Conservation (phyloP, 192 early-diverging fungal species). For the Physocladia obscura region DNA sequence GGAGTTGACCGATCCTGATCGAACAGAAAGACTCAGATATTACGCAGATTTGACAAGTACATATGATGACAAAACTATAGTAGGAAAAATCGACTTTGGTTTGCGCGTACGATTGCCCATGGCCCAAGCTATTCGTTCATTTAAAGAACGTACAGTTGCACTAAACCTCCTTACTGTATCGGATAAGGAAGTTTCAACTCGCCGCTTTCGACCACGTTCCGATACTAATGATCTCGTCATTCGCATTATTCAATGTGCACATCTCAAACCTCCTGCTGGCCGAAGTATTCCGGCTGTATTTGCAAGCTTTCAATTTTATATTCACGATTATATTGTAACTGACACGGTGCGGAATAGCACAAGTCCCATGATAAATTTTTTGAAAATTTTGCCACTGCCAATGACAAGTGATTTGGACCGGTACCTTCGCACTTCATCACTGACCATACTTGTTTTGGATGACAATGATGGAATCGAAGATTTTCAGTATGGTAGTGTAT, state of each 20-base stretch:
- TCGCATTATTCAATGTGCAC: constrained; percentile 26
- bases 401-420: constrained; percentile 47
- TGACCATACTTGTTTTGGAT: constrained; percentile 40
- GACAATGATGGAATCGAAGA: constrained; percentile 40
- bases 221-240: constrained; percentile 43
- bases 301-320: constrained; percentile 38
- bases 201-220: constrained; percentile 29
- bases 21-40: constrained; percentile 45
- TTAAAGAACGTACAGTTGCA: constrained; percentile 51
- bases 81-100: constrained; percentile 56
- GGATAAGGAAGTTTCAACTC: constrained; percentile 17
- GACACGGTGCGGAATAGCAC: constrained; percentile 35
- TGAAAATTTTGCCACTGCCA: constrained; percentile 33
- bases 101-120: constrained; percentile 49
- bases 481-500: constrained; percentile 38
- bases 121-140: constrained; percentile 50
- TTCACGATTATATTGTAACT: constrained; percentile 36
- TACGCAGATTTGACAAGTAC: constrained; percentile 50
- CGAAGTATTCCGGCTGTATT: constrained; percentile 35
- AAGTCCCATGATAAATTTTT: constrained; percentile 42
- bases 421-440: constrained; percentile 32
- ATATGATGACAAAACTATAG: constrained; percentile 43
- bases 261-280: constrained; percentile 26
- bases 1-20: constrained; percentile 45
- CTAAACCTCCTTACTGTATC: constrained; percentile 42